phyloP scores from a whole-genome alignment of 169 alveolate genomes.

The Plasmodium cynomolgi region DNA sequence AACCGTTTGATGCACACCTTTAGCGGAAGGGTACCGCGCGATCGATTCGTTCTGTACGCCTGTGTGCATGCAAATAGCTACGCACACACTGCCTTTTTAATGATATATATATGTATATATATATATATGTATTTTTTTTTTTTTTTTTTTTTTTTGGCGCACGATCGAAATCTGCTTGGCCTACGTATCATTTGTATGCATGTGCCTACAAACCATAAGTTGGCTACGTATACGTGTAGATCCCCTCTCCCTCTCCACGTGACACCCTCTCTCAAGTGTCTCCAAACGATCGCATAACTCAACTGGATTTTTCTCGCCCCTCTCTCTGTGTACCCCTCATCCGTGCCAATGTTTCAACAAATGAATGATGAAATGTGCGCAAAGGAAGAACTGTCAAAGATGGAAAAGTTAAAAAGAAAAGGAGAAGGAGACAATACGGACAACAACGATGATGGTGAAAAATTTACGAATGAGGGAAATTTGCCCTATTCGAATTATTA shows the following conservation, averaged over 20 bases:
- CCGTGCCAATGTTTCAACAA: neutral
- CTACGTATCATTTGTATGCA: neutral
- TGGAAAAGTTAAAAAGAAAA: conserved; percentile 5
- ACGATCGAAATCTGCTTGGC: neutral
- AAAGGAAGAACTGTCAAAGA: conserved; percentile 29
- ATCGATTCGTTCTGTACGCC: neutral
- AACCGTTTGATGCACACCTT: neutral
- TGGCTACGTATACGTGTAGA: neutral
- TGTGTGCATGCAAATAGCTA: neutral
- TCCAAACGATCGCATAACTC: neutral
- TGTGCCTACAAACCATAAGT: neutral
- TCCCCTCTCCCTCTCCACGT: neutral
- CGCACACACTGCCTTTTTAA: neutral
- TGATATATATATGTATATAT: neutral
- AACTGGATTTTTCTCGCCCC: neutral
- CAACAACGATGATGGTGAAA: neutral
- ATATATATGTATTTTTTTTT: neutral
- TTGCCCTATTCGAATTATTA: neutral
- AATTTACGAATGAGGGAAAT: neutral
- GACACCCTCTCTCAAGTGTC: neutral
- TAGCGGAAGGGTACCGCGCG: neutral
- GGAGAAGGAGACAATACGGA: neutral
- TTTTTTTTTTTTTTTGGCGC: neutral
- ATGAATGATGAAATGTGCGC: conserved; percentile 43
- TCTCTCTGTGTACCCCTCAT: neutral